Evolutionary conservation across 2,329 filamentous ascomycete species (phyloP).

Genomic region (Rhynchosporium graminicola): DNA sequence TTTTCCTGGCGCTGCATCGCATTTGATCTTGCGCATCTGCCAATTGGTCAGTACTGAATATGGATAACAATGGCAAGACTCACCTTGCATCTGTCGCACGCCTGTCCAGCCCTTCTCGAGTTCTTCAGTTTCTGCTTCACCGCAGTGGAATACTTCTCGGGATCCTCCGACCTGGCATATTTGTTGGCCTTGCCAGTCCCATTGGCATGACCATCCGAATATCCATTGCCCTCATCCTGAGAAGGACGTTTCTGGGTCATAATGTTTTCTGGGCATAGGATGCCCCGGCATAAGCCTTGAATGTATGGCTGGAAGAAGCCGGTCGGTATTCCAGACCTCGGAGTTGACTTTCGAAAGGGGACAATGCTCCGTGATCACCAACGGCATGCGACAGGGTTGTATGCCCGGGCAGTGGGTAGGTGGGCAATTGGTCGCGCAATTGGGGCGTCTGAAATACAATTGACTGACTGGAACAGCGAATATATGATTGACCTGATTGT

Average conservation of each 20-base stretch:
- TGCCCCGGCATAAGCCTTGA: conserved; percentile 28
- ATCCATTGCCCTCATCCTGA: conserved; percentile 25
- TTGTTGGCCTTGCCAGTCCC: conserved; percentile 30
- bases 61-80: conserved; percentile 32
- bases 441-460: conserved; percentile 8
- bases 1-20: conserved; percentile 76
- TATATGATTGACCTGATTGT: neutral
- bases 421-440: conserved; percentile 1
- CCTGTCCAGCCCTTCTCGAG: conserved; percentile 72
- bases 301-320: conserved; percentile 27
- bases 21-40: conserved; percentile 82
- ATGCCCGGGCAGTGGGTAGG: conserved; percentile 13
- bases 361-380: conserved; percentile 7
- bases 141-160: conserved; percentile 42
- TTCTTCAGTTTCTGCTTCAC: conserved; percentile 55
- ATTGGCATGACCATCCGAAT: neutral
- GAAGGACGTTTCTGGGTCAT: conserved; percentile 37
- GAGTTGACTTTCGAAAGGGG: conserved; percentile 19
- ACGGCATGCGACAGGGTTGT: conserved; percentile 11
- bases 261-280: conserved; percentile 7
- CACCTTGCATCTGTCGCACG: conserved; percentile 87
- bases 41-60: conserved; percentile 21
- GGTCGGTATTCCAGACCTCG: conserved; percentile 25
- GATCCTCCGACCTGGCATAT: conserved; percentile 34
- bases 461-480: conserved; percentile 10